Conservation (phyloP, 345 rosid genomes). For the Reutealis trisperma region DNA sequence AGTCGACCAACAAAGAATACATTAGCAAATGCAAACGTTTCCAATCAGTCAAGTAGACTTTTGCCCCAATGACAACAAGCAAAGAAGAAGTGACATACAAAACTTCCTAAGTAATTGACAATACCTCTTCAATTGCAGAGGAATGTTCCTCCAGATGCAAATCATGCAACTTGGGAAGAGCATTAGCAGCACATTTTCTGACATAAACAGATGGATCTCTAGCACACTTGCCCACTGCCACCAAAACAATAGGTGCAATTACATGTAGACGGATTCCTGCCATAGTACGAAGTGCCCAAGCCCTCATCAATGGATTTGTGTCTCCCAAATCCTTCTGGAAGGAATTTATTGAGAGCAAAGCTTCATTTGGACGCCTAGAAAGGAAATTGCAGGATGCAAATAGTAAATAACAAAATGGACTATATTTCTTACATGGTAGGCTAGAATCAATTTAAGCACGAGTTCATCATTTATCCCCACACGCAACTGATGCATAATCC, state of each 20-base stretch:
- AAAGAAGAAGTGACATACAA: not conserved
- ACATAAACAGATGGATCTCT: constrained; percentile 95
- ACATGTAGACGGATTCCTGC: constrained; percentile 89
- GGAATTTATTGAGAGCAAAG: constrained; percentile 86
- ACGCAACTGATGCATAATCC: not conserved
- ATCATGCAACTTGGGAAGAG: constrained; percentile 90
- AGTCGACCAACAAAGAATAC: not conserved
- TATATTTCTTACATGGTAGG: not conserved
- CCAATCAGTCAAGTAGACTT: not conserved
- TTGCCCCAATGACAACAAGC: not conserved
- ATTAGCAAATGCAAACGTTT: not conserved
- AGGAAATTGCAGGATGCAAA: constrained; percentile 1
- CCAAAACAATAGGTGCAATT: constrained; percentile 83
- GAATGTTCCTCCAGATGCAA: constrained; percentile 75
- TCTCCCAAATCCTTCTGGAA: constrained; percentile 98
- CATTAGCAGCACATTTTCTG: constrained; percentile 93
- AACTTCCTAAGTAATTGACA: constrained; percentile 10
- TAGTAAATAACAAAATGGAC: not conserved
- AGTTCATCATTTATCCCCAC: not conserved
- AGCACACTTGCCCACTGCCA: constrained; percentile 81
- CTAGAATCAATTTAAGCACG: not conserved
- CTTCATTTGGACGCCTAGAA: constrained; percentile 94
- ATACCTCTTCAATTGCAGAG: constrained; percentile 78
- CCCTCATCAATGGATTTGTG: constrained; percentile 89
- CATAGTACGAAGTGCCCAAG: constrained; percentile 98